These are phyloP conservation scores for Alternaria panax DNA, from an alignment of 2,329 filamentous ascomycete genomes.

Conservation along the genomic window DNA sequence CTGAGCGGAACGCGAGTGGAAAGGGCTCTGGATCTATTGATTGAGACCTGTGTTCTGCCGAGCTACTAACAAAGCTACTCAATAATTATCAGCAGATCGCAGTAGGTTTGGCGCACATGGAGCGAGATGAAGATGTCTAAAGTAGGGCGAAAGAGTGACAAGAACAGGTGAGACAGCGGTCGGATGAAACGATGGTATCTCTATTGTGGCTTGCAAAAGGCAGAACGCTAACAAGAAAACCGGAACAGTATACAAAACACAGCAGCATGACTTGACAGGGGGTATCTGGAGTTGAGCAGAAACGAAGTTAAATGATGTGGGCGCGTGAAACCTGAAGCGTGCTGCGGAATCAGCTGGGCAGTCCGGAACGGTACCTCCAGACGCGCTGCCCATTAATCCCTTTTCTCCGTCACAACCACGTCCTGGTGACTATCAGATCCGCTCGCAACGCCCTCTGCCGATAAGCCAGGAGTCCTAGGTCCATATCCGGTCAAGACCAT, in stretches of 20 bases:
- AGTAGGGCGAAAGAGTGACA: neutral
- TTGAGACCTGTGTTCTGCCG: neutral
- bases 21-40: neutral
- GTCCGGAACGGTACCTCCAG: conserved; percentile 11
- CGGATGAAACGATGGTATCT: neutral
- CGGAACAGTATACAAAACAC: neutral
- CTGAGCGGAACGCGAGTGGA: neutral
- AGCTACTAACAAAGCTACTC: neutral
- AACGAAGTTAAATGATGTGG: neutral
- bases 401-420: conserved; percentile 28
- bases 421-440: conserved; percentile 30
- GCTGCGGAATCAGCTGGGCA: neutral
- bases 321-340: neutral
- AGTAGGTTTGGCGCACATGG: neutral
- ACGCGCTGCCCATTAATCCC: conserved; percentile 21
- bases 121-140: neutral
- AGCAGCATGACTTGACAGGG: neutral
- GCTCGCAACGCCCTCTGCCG: conserved; percentile 17
- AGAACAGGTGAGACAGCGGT: neutral
- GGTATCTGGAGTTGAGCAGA: neutral
- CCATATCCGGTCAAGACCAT: conserved; percentile 33
- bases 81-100: neutral
- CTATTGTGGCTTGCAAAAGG: neutral
- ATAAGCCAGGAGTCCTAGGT: conserved; percentile 18
- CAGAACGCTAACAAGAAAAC: neutral